Evolutionary conservation across 495 filamentous ascomycete species (phyloP), one percentile per base, ranked within the genome.

Genomic region (Aspergillus diversus): DNA sequence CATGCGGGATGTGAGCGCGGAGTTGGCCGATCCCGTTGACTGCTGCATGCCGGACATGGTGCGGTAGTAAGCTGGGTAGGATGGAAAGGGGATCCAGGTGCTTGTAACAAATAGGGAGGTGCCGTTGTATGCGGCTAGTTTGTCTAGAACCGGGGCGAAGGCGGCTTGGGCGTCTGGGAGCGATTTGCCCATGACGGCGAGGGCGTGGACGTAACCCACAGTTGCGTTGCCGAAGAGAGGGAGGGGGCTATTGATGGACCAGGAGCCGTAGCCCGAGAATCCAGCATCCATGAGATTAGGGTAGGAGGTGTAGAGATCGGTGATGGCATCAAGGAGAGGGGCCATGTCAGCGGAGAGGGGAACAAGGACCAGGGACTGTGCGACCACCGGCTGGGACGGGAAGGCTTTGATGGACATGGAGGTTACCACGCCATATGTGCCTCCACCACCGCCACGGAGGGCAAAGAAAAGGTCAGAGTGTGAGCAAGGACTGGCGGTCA

Each of bases 381-480:
- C 66, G 1, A 73, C 54, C 0, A 71, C 52, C 17, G 61, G 61
- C 11, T 64, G 60, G 7, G 61, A 60, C 5, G 78, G 73, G 65
- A 77, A 75, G 7, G 74, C 73, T 63, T 80, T 79, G 51, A 81
- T 60, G 4, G 76, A 80, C 34, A 76, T 68, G 33, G 71, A 75
- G 35, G 79, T 55, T 13, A 82, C 77, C 13, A 84, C 74, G 33
- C 76, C 82, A 57, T 80, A 85, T 47, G 74, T 83, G n/a, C 81
- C 80, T 9, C 71, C 72, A 6, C 83, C 83, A 7, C 74, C 74
- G 52, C 69, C 65, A 4, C 85, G 77, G 33, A 87, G 67, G 4
- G 80, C 80, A 7, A 77, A 87, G 73, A 86, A 89, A n/a, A 88
- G 81, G 49, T 89, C 86, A 0, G 81, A 48, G 64, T 88, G 80